Evolutionary conservation across 1,284 basidiomycete species (phyloP).

Genomic region (Mycosarcoma mackinlayi): DNA sequence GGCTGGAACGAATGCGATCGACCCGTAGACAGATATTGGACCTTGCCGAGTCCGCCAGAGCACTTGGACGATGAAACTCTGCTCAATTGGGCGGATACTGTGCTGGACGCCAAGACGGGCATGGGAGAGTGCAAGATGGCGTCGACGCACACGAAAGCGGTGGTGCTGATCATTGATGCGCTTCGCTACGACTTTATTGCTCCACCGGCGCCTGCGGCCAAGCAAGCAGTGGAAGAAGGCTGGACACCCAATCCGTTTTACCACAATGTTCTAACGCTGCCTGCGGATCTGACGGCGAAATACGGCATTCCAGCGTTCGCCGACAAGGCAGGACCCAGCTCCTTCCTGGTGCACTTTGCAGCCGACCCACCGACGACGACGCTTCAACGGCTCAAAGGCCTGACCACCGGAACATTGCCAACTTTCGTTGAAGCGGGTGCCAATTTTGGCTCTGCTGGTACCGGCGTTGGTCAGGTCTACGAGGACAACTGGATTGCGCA

Average conservation of each 20-base stretch:
- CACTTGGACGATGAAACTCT: constrained; percentile 26
- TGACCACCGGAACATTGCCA: constrained; percentile 94
- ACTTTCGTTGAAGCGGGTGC: constrained; percentile 94
- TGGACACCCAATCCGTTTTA: constrained; percentile 72
- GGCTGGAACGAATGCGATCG: constrained; percentile 21
- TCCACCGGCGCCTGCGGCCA: constrained; percentile 71
- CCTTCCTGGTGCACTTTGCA: constrained; percentile 87
- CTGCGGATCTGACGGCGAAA: constrained; percentile 75
- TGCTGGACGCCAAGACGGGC: constrained; percentile 21
- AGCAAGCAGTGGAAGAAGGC: constrained; percentile 66
- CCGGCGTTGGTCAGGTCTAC: constrained; percentile 73
- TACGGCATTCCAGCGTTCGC: constrained; percentile 16
- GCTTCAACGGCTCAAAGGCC: constrained; percentile 91
- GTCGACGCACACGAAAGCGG: constrained; percentile 71
- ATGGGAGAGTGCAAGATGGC: constrained; percentile 58
- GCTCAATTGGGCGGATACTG: constrained; percentile 39
- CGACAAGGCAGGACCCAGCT: constrained; percentile 70
- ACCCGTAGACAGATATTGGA: constrained; percentile 5
- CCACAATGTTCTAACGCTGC: constrained; percentile 84
- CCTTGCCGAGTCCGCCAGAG: constrained; percentile 29
- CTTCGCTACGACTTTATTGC: constrained; percentile 94
- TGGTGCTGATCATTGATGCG: constrained; percentile 90
- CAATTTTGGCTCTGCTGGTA: constrained; percentile 77
- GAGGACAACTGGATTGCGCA: constrained; percentile 81
- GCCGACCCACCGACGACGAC: constrained; percentile 96